phyloP scores from a whole-genome alignment of 139 green algal species.

The Coccomyxa sp. region DNA sequence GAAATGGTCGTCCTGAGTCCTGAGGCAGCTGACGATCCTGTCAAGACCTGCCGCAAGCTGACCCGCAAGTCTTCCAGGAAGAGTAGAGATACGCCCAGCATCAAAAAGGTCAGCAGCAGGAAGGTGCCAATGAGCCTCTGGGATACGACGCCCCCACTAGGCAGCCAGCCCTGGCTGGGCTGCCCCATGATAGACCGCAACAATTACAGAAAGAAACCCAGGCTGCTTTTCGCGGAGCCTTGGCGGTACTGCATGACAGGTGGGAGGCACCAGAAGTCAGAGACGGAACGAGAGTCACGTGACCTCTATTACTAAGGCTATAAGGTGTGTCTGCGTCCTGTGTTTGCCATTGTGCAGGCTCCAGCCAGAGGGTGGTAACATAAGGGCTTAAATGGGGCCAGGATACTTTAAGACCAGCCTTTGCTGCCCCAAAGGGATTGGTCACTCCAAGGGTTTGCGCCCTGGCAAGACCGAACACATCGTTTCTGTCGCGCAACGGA shows the following conservation, averaged over 20 bases:
- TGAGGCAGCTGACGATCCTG: background rate
- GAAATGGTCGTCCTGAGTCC: background rate
- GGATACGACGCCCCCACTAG: background rate
- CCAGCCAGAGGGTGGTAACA: too few species aligned
- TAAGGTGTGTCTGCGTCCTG: too few species aligned
- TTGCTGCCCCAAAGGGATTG: too few species aligned
- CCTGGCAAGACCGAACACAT: too few species aligned
- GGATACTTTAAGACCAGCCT: too few species aligned
- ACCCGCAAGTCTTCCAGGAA: background rate
- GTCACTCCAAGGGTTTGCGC: too few species aligned
- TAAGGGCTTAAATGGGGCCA: too few species aligned
- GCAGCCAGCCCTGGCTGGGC: background rate
- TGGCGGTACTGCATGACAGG: background rate
- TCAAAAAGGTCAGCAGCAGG: background rate
- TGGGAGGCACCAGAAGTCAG: too few species aligned
- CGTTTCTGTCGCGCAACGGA: background rate
- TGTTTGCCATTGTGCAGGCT: too few species aligned
- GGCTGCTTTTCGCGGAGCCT: background rate
- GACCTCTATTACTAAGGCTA: too few species aligned
- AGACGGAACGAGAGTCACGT: too few species aligned
- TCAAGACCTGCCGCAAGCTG: background rate
- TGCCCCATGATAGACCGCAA: background rate
- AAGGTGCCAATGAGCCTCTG: background rate
- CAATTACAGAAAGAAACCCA: background rate
- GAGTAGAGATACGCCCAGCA: background rate